Conservation (phyloP, 345 rosid genomes). For the Salix purpurea region DNA sequence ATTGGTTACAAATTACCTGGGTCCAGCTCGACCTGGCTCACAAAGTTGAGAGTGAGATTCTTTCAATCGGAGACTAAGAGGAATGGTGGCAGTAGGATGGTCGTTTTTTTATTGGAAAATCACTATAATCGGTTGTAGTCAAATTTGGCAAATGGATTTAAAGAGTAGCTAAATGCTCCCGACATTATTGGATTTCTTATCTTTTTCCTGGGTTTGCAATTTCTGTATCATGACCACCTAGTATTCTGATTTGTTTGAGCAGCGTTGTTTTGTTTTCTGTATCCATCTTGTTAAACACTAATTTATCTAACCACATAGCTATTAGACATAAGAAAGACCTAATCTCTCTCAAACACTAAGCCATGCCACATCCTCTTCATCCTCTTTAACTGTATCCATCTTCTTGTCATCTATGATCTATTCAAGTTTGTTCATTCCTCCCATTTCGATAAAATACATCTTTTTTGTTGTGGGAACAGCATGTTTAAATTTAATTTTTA, state of each 20-base stretch:
- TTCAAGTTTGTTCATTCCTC: too few relatives aligned
- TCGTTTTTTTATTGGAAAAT: not conserved
- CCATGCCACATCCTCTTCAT: too few relatives aligned
- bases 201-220: not conserved
- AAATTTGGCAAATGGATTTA: not conserved
- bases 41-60: slow-evolving; percentile 35
- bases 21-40: slow-evolving; percentile 66
- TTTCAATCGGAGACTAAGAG: not conserved
- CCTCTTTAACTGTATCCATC: too few relatives aligned
- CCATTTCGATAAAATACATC: too few relatives aligned
- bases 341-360: too few relatives aligned
- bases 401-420: too few relatives aligned
- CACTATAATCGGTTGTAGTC: not conserved
- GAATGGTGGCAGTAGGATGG: not conserved
- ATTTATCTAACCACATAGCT: too few relatives aligned
- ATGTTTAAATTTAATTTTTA: too few relatives aligned
- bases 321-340: too few relatives aligned
- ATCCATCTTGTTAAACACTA: too few relatives aligned
- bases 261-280: not conserved
- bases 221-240: not conserved
- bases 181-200: not conserved
- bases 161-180: not conserved
- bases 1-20: slow-evolving; percentile 84
- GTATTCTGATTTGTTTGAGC: not conserved
- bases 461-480: too few relatives aligned